phyloP scores from a whole-genome alignment of 208 protist species.

The Wallacemonas rigidus region DNA sequence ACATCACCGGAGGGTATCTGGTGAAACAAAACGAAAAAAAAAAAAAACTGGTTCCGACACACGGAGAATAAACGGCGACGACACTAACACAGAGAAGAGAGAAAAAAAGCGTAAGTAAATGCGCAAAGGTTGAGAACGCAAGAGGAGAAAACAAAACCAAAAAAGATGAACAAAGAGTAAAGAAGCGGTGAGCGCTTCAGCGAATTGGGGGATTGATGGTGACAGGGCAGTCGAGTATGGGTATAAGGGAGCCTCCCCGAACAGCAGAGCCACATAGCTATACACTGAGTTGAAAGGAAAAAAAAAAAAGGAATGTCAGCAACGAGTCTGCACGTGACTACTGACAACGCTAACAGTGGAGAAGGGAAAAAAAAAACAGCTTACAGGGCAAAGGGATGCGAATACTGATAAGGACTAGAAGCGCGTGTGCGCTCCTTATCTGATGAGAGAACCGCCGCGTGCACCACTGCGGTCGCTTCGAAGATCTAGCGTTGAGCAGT shows the following conservation, averaged over 20 bases:
- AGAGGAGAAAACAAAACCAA: slow-evolving; percentile 8
- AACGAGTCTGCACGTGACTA: not conserved
- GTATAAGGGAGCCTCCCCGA: not conserved
- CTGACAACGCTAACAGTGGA: not conserved
- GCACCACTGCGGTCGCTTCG: too few species aligned
- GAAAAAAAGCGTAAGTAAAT: slow-evolving; percentile 25
- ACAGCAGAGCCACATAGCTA: not conserved
- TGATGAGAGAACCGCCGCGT: too few species aligned
- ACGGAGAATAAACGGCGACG: too few species aligned
- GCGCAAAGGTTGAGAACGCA: not conserved
- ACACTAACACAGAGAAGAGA: slow-evolving; percentile 2
- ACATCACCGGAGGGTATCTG: not conserved
- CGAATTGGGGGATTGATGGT: not conserved
- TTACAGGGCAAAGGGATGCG: slow-evolving; percentile 15
- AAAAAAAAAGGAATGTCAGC: slow-evolving; percentile 9
- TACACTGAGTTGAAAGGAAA: slow-evolving; percentile 1
- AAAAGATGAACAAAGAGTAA: slow-evolving; percentile 13
- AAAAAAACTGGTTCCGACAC: not conserved
- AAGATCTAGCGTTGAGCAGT: too few species aligned
- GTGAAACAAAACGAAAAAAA: slow-evolving; percentile 11
- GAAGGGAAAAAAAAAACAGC: slow-evolving; percentile 7
- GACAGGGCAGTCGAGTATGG: not conserved
- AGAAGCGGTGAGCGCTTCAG: not conserved
- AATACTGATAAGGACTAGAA: not conserved
- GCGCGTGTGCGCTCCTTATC: not conserved